These are phyloP conservation scores for Scolecobasidium constrictum DNA, from an alignment of 2,329 filamentous ascomycete genomes.

Conservation along the genomic window DNA sequence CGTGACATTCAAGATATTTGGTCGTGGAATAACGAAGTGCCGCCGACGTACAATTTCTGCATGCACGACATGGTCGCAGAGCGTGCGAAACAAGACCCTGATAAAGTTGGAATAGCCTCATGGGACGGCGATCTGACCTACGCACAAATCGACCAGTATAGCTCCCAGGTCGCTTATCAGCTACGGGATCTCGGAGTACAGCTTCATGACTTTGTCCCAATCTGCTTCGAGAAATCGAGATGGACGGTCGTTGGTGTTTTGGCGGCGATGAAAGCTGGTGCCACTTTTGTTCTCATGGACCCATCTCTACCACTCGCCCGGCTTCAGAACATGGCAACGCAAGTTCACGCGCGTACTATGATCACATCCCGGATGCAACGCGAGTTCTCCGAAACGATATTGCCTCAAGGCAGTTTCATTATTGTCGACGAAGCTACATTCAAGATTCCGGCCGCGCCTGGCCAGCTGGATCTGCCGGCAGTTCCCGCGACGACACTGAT, in stretches of 20 bases:
- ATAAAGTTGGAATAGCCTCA: conserved; percentile 23
- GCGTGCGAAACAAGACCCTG: conserved; percentile 21
- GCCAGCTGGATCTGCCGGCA: background rate
- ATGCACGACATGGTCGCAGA: conserved; percentile 37
- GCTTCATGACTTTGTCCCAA: conserved; percentile 13
- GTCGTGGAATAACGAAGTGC: conserved; percentile 36
- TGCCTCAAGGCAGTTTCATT: background rate
- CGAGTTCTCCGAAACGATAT: conserved; percentile 1
- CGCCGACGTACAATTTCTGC: conserved; percentile 31
- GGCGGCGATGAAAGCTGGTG: conserved; percentile 14
- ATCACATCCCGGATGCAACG: conserved; percentile 10
- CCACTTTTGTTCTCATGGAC: conserved; percentile 18
- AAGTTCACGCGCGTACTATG: conserved; percentile 15
- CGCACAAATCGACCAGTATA: conserved; percentile 15
- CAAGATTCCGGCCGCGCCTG: conserved; percentile 6
- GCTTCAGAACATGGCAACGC: conserved; percentile 16
- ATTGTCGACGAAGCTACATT: conserved; percentile 1
- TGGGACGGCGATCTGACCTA: conserved; percentile 21
- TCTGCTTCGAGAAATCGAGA: conserved; percentile 12
- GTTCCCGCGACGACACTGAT: conserved; percentile 39
- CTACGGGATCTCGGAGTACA: conserved; percentile 13
- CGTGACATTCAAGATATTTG: conserved; percentile 23
- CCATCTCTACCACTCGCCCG: conserved; percentile 16
- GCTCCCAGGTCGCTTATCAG: conserved; percentile 13
- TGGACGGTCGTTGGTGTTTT: conserved; percentile 11